Base-by-base conservation (phyloP, 345 rosid species). In the Mangifera indica region DNA sequence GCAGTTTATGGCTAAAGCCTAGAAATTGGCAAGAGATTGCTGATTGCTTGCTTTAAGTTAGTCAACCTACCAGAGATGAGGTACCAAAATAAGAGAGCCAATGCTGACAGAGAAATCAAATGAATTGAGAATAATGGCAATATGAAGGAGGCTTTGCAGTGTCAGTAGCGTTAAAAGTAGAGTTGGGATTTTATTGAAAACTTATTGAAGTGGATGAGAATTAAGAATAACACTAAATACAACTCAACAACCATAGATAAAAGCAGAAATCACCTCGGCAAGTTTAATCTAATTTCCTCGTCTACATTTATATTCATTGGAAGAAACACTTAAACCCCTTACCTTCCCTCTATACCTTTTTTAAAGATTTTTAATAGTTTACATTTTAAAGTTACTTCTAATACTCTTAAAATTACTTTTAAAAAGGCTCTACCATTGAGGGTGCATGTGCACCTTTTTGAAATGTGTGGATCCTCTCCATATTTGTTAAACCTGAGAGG, bases 31-130 rank as follows among this genome's bases (percentile, higher is more conserved):
- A 22, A 25, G 53, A 55, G 63, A 55, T 15, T 69, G n/a, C n/a
- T n/a, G n/a, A n/a, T n/a, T n/a, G n/a, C n/a, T n/a, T n/a, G 63
- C 62, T 69, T 56, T 5, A 55, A 55, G 62, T 9, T 12, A 32
- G 56, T 55, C 70, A 55, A 65, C 76, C 59, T 57, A 26, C 71
- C 44, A 14, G 22, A 45, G 48, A 66, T 20, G 57, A 58, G 40
- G 48, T 52, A 58, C 45, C 32, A 46, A 57, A 48, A 52, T 26
- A 56, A 0, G 34, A 26, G 74, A 49, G 53, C 26, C 62, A 21
- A 34, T 25, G 20, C 60, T 42, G 37, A 62, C 17, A 42, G 4
- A 12, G 40, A 0, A 22, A 29, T 29, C 32, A 29, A 29, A 34
- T 46, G 34, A 49, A 15, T n/a, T 40, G 21, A 24, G 26, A 61